Percentiles rank a stretch among this genome's conserved stretches.
phyloP scores from a whole-genome alignment of 176 grass and related monocot species.

The Themeda triandra region DNA sequence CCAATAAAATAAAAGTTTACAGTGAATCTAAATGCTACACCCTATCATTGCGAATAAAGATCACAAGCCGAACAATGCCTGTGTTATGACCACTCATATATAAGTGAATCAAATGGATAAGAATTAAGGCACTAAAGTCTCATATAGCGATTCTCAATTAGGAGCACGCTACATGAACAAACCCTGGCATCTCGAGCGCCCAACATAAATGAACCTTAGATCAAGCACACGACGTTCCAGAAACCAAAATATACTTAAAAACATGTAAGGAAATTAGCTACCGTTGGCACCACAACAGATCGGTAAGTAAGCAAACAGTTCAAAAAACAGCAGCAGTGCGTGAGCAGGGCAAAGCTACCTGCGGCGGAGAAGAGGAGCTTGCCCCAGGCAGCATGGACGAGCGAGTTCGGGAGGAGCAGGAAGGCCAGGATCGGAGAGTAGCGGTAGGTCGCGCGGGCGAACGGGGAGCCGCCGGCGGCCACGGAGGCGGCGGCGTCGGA shows the following conservation, averaged over 20 bases:
- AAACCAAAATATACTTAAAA: not conserved
- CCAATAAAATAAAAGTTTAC: not conserved
- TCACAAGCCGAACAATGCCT: not conserved
- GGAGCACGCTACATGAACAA: not conserved
- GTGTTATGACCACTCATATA: not conserved
- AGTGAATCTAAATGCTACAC: not conserved
- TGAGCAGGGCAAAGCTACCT: slow-evolving; percentile 37
- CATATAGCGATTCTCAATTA: not conserved
- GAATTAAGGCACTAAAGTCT: not conserved
- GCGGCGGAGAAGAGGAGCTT: slow-evolving; percentile 87
- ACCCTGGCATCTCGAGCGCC: not conserved
- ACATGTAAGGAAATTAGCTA: not conserved
- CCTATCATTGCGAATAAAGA: not conserved
- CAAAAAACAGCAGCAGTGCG: not conserved
- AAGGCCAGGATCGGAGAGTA: slow-evolving; percentile 88
- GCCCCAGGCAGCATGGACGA: slow-evolving; percentile 70
- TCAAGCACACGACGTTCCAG: not conserved
- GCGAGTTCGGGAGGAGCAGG: slow-evolving; percentile 77
- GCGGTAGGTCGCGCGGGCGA: slow-evolving; percentile 77
- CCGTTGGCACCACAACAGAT: not conserved
- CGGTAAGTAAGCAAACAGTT: not conserved
- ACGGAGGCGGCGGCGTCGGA: slow-evolving; percentile 83
- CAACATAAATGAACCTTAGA: not conserved
- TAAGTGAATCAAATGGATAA: not conserved
- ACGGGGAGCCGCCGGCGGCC: slow-evolving; percentile 63